A percentile compares a stretch with the other conserved stretches of the same genome.
These are phyloP conservation scores for Termitomyces eurrhizus DNA, from an alignment of 768 basidiomycete species.

Conservation along the genomic window DNA sequence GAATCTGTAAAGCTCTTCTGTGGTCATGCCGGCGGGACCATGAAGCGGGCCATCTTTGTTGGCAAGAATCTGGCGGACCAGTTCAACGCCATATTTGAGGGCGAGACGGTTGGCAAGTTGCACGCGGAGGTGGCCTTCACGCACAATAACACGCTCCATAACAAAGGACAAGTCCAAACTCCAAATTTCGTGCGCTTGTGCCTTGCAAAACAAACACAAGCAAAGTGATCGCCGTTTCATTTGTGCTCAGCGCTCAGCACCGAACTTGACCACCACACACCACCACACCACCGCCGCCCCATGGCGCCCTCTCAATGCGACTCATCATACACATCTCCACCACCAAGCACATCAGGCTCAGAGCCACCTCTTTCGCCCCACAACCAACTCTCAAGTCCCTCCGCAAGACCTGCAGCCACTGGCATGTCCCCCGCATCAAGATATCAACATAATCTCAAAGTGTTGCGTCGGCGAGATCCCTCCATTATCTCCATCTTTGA, in stretches of 20 bases:
- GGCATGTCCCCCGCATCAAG: constrained; percentile 65
- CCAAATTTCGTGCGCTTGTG: constrained; percentile 7
- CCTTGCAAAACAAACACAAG: constrained; percentile 8
- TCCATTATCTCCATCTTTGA: constrained; percentile 79
- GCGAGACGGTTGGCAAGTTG: constrained; percentile 13
- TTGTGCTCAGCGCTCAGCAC: neutral
- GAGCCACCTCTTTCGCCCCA: constrained; percentile 13
- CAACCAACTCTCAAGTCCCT: constrained; percentile 12
- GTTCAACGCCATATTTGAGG: constrained; percentile 18
- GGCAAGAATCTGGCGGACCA: constrained; percentile 30
- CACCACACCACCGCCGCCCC: constrained; percentile 5
- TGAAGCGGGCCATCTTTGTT: constrained; percentile 19
- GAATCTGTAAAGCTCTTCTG: constrained; percentile 34
- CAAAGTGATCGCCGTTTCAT: constrained; percentile 3
- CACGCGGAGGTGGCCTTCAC: constrained; percentile 4
- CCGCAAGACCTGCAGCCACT: constrained; percentile 22
- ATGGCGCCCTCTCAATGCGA: constrained; percentile 31
- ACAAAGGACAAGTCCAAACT: neutral
- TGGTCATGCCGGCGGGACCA: constrained; percentile 25
- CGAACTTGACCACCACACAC: constrained; percentile 2
- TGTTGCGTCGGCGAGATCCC: constrained; percentile 73
- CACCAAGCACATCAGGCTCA: constrained; percentile 12
- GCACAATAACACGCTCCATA: neutral
- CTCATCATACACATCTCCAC: constrained; percentile 13
- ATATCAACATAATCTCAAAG: constrained; percentile 77